Evolutionary conservation across 257 asterid genomes (phyloP).

Genomic region (Scutellaria baicalensis): DNA sequence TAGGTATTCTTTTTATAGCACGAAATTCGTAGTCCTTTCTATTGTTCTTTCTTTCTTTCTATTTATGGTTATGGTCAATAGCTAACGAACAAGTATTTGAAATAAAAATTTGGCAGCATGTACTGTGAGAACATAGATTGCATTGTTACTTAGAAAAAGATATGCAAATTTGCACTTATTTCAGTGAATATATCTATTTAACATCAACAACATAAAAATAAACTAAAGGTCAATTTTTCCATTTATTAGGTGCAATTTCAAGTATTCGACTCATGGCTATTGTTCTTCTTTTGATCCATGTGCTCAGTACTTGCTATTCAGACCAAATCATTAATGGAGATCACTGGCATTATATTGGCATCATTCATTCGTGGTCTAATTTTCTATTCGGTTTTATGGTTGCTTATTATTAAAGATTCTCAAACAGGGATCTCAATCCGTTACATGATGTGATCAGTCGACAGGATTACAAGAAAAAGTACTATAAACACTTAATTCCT

Average conservation of each 20-base stretch:
- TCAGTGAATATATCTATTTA: no score
- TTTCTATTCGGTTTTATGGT: background rate
- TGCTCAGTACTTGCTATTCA: background rate
- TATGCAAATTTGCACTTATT: no score
- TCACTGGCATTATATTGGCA: background rate
- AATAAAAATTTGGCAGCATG: no score
- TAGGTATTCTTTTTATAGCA: background rate
- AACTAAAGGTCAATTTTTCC: background rate
- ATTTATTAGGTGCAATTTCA: no score
- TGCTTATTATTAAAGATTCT: background rate
- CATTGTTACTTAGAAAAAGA: no score
- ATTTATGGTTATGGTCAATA: no score
- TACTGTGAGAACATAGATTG: no score
- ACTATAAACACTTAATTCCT: conserved; percentile 55
- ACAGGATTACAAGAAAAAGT: conserved; percentile 72
- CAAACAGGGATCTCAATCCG: conserved; percentile 83
- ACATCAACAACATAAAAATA: no score
- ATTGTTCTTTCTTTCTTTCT: no score
- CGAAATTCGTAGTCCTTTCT: background rate
- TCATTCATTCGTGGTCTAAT: background rate
- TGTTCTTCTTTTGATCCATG: background rate
- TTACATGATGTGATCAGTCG: conserved; percentile 50
- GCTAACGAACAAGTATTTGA: no score
- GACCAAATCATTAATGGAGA: conserved; percentile 1
- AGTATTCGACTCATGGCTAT: no score